These are phyloP conservation scores for Iodosphaeria phyllophila DNA, from an alignment of 2,329 filamentous ascomycete species.

Conservation along the genomic window DNA sequence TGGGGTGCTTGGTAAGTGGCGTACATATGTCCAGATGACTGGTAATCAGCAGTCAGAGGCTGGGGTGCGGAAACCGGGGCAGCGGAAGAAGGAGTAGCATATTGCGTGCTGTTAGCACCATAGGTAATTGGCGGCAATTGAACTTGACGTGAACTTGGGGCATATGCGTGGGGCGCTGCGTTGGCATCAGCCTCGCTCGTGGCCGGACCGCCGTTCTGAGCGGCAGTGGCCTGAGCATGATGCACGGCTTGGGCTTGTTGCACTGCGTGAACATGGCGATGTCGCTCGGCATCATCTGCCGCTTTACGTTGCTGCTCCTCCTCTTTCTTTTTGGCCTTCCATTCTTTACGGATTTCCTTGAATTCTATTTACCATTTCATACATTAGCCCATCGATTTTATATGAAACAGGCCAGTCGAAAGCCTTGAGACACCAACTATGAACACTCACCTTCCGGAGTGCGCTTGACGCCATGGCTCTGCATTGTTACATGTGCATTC, in stretches of 20 bases:
- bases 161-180: constrained; percentile 35
- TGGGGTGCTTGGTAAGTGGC: constrained; percentile 26
- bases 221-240: constrained; percentile 30
- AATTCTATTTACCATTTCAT: constrained; percentile 65
- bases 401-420: no score
- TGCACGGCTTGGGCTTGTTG: constrained; percentile 20
- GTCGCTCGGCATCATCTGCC: constrained; percentile 67
- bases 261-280: no score
- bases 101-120: constrained; percentile 35
- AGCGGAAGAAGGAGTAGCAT: constrained; percentile 40
- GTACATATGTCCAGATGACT: constrained; percentile 30
- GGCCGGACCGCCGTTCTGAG: constrained; percentile 28
- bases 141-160: constrained; percentile 35
- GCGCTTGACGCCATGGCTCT: constrained; percentile 84
- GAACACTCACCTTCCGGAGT: constrained; percentile 80
- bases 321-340: constrained; percentile 99
- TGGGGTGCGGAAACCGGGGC: constrained; percentile 34
- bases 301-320: constrained; percentile 81
- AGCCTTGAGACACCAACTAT: constrained; percentile 1
- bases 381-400: constrained; percentile 14
- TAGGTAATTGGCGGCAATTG: constrained; percentile 65
- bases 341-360: constrained; percentile 97
- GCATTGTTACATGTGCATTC: constrained; percentile 98
- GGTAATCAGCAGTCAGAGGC: no score
- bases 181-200: constrained; percentile 30